Base-by-base conservation (phyloP, 352 stramenopile species). In the Phytophthora idaei region DNA sequence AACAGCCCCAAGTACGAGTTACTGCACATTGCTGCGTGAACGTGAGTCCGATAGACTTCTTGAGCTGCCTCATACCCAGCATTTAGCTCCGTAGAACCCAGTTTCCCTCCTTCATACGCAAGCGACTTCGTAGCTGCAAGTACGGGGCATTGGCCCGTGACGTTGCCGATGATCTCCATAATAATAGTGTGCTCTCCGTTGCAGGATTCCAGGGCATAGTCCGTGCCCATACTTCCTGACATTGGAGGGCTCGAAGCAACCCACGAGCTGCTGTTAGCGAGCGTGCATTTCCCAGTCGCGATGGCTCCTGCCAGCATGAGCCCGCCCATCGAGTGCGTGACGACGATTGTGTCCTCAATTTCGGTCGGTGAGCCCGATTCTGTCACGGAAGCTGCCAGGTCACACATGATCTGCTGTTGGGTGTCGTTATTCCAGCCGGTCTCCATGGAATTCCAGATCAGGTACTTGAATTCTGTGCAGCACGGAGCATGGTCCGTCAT, bases 321-420 rank as follows among this genome's bases (percentile, higher is more conserved):
- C 8, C 74, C 77, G 12, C 76, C 77, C 74, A 85, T 85, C 0
- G 79, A 88, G 52, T 88, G 76, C 14, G 71, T 72, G 15, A 85
- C 58, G 14, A 88, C 55, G 47, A 85, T 85, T 1, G 77, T 77
- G 49, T 83, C 67, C 10, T 71, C 55, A 41, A 83, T 77, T 46
- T 73, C 57, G 7, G 52, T 69, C 27, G 34, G 46, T 28, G 60
- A 64, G 21, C 73, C 65, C 1, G 64, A 69, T 10, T 61, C 54
- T 10, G 57, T 74, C 45, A 74, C 34, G 0, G 47, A 56, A 6
- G 74, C 29, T 1, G 74, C 70, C 5, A 73, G 53, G 45, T 79
- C 42, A 58, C 78, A 81, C 46, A 79, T 10, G 10, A 71, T 73
- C 15, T 82, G 52, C 52, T 87, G 78, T n/a, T 79, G 64, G 1